A percentile compares a stretch with the other conserved stretches of the same genome.
These are phyloP conservation scores for Austroboletus niveus DNA, from an alignment of 1,284 basidiomycete genomes.

Conservation along the genomic window DNA sequence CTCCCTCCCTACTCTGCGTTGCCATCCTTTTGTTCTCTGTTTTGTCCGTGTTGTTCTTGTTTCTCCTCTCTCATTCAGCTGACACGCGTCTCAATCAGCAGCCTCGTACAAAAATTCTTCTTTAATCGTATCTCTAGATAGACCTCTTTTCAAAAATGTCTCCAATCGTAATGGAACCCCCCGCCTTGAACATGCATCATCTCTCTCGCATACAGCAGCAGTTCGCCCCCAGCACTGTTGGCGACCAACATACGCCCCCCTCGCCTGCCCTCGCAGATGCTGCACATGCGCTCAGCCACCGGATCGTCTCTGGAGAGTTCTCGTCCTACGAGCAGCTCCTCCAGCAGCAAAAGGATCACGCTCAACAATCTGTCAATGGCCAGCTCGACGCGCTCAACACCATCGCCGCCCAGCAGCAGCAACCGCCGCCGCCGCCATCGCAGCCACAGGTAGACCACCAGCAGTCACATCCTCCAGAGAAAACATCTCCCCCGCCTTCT, in stretches of 20 bases:
- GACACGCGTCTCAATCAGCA: constrained; percentile 16
- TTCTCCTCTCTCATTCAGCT: not conserved
- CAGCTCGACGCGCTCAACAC: constrained; percentile 10
- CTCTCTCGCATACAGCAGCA: constrained; percentile 45
- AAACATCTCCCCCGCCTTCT: constrained; percentile 18
- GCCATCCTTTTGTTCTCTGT: not conserved
- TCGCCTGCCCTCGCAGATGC: constrained; percentile 33
- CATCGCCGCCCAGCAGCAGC: constrained; percentile 16
- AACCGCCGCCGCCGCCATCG: not conserved
- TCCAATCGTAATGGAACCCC: constrained; percentile 45
- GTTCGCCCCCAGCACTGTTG: constrained; percentile 26
- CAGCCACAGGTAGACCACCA: constrained; percentile 16
- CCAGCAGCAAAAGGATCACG: constrained; percentile 29
- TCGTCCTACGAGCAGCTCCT: constrained; percentile 31
- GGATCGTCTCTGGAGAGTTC: constrained; percentile 28
- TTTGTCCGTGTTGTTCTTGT: constrained; percentile 4
- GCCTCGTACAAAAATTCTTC: constrained; percentile 20
- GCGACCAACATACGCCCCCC: constrained; percentile 26
- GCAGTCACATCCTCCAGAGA: constrained; percentile 13
- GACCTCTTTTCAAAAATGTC: constrained; percentile 35
- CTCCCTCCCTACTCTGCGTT: not conserved
- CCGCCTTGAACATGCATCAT: constrained; percentile 45
- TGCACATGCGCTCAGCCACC: constrained; percentile 28
- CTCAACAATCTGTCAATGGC: constrained; percentile 16
- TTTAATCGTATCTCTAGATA: constrained; percentile 37